Conservation (phyloP, 495 filamentous ascomycete genomes). For the Sphaerosporella brunnea region DNA sequence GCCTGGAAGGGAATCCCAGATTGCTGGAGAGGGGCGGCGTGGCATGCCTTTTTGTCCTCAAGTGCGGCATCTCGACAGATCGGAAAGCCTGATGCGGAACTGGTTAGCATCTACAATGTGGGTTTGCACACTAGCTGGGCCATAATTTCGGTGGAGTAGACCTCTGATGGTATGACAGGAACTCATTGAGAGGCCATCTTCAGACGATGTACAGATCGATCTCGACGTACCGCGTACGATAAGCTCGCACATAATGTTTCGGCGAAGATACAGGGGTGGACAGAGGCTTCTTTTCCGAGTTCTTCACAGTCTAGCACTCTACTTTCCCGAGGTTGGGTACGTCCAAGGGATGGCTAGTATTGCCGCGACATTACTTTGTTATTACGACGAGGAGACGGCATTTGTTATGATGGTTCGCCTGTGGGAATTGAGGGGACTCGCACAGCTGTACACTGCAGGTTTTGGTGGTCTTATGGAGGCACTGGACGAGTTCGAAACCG, state of each 20-base stretch:
- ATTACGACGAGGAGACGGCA: constrained; percentile 84
- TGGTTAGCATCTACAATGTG: constrained; percentile 36
- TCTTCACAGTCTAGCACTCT: constrained; percentile 74
- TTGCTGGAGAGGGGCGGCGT: constrained; percentile 81
- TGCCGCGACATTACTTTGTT: constrained; percentile 83
- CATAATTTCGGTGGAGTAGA: constrained; percentile 3
- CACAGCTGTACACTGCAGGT: constrained; percentile 63
- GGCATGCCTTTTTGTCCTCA: constrained; percentile 80
- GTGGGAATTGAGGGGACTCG: constrained; percentile 75
- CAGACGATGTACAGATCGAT: constrained; percentile 94
- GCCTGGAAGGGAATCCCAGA: constrained; percentile 98
- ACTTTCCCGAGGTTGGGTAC: constrained; percentile 83
- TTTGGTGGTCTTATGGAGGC: constrained; percentile 80
- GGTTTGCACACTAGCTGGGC: constrained; percentile 14
- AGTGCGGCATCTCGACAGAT: constrained; percentile 48
- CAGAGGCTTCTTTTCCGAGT: constrained; percentile 87
- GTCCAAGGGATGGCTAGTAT: constrained; percentile 96
- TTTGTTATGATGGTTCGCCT: constrained; percentile 91
- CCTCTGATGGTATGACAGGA: constrained; percentile 30
- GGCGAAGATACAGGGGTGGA: constrained; percentile 71
- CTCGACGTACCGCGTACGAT: constrained; percentile 93
- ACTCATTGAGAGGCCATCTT: constrained; percentile 51
- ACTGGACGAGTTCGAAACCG: constrained; percentile 67
- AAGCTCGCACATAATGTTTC: constrained; percentile 94
- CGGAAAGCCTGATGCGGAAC: constrained; percentile 46